Conservation (phyloP, 106 monocot genomes). For the Dendrobium catenatum region DNA sequence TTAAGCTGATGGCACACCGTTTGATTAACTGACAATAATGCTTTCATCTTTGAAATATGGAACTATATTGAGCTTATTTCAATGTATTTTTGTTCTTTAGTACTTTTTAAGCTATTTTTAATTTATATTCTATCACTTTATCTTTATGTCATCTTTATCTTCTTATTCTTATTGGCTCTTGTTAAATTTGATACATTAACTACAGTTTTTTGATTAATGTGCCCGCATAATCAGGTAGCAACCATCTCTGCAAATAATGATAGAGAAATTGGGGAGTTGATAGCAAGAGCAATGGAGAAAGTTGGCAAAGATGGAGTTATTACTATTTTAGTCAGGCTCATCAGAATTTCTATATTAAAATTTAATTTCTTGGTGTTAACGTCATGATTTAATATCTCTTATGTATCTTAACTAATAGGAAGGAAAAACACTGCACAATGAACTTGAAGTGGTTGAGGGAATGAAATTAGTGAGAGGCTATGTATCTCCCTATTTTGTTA, state of each 20-base stretch:
- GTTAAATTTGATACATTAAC: neutral
- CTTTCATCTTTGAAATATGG: neutral
- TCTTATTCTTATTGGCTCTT: neutral
- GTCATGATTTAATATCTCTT: neutral
- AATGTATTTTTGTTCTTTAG: neutral
- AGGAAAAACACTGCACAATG: constrained; percentile 79
- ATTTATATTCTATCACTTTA: neutral
- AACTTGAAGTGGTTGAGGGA: constrained; percentile 81
- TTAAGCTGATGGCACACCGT: neutral
- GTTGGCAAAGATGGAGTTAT: constrained; percentile 86
- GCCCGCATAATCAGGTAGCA: constrained; percentile 42
- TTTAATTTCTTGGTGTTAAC: neutral
- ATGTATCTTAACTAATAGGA: constrained; percentile 33
- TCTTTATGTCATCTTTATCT: neutral
- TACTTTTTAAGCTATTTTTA: neutral
- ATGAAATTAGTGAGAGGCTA: constrained; percentile 88
- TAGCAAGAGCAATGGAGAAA: constrained; percentile 81
- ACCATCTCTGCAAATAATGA: constrained; percentile 91
- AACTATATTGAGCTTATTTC: neutral
- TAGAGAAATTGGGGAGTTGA: constrained; percentile 72
- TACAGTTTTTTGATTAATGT: constrained; percentile 1
- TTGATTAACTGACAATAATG: neutral
- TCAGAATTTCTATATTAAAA: neutral
- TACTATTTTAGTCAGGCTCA: constrained; percentile 50
- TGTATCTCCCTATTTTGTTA: constrained; percentile 89